Conservation (phyloP, 257 asterid species). For the Cinchona pubescens region DNA sequence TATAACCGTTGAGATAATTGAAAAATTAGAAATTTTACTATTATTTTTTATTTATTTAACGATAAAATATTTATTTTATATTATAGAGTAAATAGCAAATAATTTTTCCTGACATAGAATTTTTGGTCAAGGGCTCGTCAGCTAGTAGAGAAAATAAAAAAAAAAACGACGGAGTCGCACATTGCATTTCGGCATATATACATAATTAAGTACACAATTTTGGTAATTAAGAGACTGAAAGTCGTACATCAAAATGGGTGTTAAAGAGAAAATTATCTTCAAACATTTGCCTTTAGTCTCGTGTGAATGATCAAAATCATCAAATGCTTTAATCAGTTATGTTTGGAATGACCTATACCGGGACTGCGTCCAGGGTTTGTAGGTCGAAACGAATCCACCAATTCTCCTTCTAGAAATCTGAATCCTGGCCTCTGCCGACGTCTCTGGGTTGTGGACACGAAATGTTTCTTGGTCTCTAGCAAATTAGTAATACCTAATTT, state of each 20-base stretch:
- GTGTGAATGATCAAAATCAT: background rate
- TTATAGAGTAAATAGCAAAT: too few species aligned
- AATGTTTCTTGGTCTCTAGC: background rate
- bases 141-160: too few species aligned
- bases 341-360: conserved; percentile 75
- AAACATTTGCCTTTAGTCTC: background rate
- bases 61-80: too few species aligned
- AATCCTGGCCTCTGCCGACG: conserved; percentile 13
- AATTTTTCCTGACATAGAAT: too few species aligned
- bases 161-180: too few species aligned
- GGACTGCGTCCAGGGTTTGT: conserved; percentile 72
- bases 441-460: background rate
- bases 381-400: conserved; percentile 53
- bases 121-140: background rate
- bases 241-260: background rate
- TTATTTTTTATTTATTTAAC: too few species aligned
- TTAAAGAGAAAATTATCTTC: background rate
- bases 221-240: background rate
- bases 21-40: too few species aligned
- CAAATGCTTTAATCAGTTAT: conserved; percentile 26
- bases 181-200: background rate
- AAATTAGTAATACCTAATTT: background rate
- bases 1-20: too few species aligned
- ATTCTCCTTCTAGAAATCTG: conserved; percentile 30
- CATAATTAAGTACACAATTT: background rate